These are phyloP conservation scores for Chionographis japonica DNA, from an alignment of 106 monocot species.

Conservation along the genomic window DNA sequence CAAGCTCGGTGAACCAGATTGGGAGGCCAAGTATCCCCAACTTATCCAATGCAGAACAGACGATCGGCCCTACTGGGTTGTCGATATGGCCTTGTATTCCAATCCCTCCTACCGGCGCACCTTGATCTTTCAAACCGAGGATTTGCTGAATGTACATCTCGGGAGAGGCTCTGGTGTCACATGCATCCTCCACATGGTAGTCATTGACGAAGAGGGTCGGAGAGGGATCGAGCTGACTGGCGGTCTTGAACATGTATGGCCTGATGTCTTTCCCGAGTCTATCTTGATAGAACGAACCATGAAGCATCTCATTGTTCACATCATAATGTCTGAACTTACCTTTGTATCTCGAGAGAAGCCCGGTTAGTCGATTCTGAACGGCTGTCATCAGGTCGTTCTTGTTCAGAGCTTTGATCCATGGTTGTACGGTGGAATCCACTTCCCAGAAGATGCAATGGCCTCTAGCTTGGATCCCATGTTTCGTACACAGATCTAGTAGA, in stretches of 20 bases:
- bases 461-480: constrained; percentile 37
- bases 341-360: constrained; percentile 69
- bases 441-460: constrained; percentile 83
- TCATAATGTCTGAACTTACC: constrained; percentile 73
- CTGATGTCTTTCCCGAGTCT: constrained; percentile 61
- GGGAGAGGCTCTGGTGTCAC: constrained; percentile 34
- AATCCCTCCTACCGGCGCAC: constrained; percentile 52
- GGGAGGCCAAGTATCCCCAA: constrained; percentile 48
- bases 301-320: constrained; percentile 94
- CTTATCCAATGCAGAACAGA: constrained; percentile 40
- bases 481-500: constrained; percentile 45
- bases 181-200: constrained; percentile 65
- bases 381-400: constrained; percentile 53
- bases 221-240: constrained; percentile 59
- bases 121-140: constrained; percentile 54
- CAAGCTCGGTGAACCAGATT: constrained; percentile 64
- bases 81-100: constrained; percentile 62
- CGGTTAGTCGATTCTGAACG: constrained; percentile 49
- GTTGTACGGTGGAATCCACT: constrained; percentile 40
- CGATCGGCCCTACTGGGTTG: constrained; percentile 43
- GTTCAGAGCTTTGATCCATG: constrained; percentile 54
- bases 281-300: constrained; percentile 82
- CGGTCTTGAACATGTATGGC: constrained; percentile 62
- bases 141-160: constrained; percentile 61
- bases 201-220: constrained; percentile 80